Evolutionary conservation across 257 asterid genomes (phyloP).

Genomic region (Penstemon eatonii): DNA sequence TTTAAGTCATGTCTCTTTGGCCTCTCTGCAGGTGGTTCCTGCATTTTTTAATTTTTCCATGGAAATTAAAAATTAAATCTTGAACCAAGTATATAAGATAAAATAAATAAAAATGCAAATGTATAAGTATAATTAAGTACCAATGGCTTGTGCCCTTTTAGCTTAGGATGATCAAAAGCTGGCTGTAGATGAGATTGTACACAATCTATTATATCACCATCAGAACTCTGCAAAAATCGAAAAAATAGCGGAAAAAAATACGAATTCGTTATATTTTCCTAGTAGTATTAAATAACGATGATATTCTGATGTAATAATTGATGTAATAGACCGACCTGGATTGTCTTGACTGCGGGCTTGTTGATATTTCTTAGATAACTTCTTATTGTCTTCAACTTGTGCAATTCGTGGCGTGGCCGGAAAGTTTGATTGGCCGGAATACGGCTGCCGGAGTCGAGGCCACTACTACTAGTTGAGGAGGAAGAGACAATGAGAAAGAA

Average conservation of each 20-base stretch:
- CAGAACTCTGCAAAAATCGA: constrained; percentile 64
- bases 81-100: no score
- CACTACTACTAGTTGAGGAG: not conserved
- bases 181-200: constrained; percentile 86
- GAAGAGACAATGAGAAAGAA: constrained; percentile 40
- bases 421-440: constrained; percentile 48
- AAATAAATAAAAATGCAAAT: not conserved
- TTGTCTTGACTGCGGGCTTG: constrained; percentile 74
- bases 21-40: constrained; percentile 74
- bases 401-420: constrained; percentile 51
- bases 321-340: constrained; percentile 61
- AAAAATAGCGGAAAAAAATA: not conserved
- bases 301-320: not conserved
- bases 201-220: constrained; percentile 85
- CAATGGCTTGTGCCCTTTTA: constrained; percentile 89
- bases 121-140: constrained; percentile 32
- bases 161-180: constrained; percentile 90
- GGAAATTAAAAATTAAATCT: not conserved
- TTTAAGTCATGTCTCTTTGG: constrained; percentile 49
- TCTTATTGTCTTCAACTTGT: constrained; percentile 48
- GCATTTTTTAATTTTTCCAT: constrained; percentile 25
- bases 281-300: no score
- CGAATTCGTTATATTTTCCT: no score
- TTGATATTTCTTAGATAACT: constrained; percentile 65
- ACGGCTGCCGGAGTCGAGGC: constrained; percentile 13